A percentile compares a stretch with the other conserved stretches of the same genome.
Conservation (phyloP, 192 early-diverging fungal species). For the Backusella luteola region DNA sequence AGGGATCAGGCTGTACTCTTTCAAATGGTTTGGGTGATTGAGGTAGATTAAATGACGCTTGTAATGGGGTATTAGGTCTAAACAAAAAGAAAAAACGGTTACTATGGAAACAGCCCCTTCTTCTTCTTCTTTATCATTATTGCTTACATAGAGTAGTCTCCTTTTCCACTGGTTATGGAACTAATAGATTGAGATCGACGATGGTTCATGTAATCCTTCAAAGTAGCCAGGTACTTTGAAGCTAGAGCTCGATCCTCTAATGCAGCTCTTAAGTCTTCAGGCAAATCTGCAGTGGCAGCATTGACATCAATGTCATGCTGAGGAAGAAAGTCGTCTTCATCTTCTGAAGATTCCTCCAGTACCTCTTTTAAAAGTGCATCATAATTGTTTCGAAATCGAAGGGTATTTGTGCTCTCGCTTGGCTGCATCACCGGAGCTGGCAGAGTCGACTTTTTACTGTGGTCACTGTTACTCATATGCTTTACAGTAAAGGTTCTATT, state of each 20-base stretch:
- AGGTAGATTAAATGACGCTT: constrained; percentile 26
- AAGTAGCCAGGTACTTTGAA: constrained; percentile 41
- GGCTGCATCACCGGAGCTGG: constrained; percentile 12
- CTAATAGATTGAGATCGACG: constrained; percentile 34
- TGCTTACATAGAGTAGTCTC: constrained; percentile 31
- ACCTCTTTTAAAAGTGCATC: constrained; percentile 54
- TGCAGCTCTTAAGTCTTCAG: constrained; percentile 48
- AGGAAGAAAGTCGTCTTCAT: constrained; percentile 39
- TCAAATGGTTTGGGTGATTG: constrained; percentile 16
- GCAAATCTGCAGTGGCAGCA: constrained; percentile 38
- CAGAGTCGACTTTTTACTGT: not conserved
- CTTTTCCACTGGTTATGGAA: constrained; percentile 36
- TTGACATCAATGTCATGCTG: constrained; percentile 35
- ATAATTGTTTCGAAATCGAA: constrained; percentile 40
- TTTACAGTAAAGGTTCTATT: not conserved
- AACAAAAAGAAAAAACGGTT: not conserved
- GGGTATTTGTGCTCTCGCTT: constrained; percentile 26
- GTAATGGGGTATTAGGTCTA: constrained; percentile 25
- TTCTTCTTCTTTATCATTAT: constrained; percentile 1
- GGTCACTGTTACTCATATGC: not conserved
- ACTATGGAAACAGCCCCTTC: not conserved
- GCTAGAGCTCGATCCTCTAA: constrained; percentile 42
- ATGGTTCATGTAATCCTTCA: constrained; percentile 40
- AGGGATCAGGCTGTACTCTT: constrained; percentile 20
- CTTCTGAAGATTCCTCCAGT: constrained; percentile 47